Evolutionary conservation across 2,329 filamentous ascomycete species (phyloP).

Genomic region (Thermoascus crustaceus): DNA sequence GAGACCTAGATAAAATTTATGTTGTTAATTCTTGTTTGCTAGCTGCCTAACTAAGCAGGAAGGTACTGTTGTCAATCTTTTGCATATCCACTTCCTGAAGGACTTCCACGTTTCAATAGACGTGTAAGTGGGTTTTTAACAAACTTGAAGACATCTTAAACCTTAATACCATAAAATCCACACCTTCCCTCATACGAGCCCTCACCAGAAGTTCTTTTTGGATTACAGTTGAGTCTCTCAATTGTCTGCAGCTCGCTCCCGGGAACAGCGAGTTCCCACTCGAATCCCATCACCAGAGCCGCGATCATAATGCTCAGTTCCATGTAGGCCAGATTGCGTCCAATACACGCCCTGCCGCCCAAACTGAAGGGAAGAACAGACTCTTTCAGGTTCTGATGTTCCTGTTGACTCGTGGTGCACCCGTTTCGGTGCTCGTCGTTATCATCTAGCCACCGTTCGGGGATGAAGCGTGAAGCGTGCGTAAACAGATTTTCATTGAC

Average conservation of each 20-base stretch:
- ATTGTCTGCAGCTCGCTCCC: background rate
- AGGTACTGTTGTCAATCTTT: too few relatives aligned
- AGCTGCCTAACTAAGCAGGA: too few relatives aligned
- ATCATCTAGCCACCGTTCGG: slow-evolving; percentile 1
- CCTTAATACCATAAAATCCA: too few relatives aligned
- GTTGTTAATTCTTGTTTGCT: too few relatives aligned
- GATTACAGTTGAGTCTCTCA: slow-evolving; percentile 2
- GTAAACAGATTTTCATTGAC: slow-evolving; percentile 9
- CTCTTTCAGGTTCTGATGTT: slow-evolving; percentile 2
- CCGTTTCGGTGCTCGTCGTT: background rate
- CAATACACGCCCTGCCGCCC: slow-evolving; percentile 10
- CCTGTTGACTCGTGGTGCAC: background rate
- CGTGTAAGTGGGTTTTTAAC: too few relatives aligned
- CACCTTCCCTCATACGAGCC: slow-evolving; percentile 4
- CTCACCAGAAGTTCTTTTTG: slow-evolving; percentile 1
- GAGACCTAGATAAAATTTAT: too few relatives aligned
- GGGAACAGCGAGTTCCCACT: background rate
- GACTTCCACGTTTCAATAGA: too few relatives aligned
- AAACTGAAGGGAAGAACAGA: slow-evolving; percentile 6
- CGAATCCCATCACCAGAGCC: slow-evolving; percentile 9
- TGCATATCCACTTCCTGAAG: too few relatives aligned
- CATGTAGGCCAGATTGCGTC: slow-evolving; percentile 10
- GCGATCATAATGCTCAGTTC: slow-evolving; percentile 9
- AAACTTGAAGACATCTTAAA: too few relatives aligned
- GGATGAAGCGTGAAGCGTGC: background rate